Evolutionary conservation across 345 rosid species (phyloP), one percentile per base, ranked within the genome.

Genomic region (Eucalyptus caleyi): DNA sequence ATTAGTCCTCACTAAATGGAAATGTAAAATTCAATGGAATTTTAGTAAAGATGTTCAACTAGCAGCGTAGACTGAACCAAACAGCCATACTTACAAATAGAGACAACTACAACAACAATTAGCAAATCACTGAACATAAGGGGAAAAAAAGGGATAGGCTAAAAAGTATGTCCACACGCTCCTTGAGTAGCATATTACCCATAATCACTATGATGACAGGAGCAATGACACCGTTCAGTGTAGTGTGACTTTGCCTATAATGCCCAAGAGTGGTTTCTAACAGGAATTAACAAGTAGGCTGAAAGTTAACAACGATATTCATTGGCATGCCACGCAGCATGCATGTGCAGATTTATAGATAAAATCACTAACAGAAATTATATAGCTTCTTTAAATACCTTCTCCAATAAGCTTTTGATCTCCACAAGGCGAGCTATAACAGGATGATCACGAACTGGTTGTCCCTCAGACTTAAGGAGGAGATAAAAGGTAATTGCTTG

Each of bases 401-500:
- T 94, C 91, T 97, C 98, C 88, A 96, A 90, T 90, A 97, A 93
- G 87, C 93, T 90, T 90, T 95, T 96, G 91, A 96, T 93, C 92
- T 96, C 98, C 65, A 98, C 97, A 87, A 98, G 97, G 88, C 96
- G 99, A 89, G 95, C 94, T 87, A 98, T 95, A 89, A 97, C 96
- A 18, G 99, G 99, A 92, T 98, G 99, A 89, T 97, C 98, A 91
- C 95, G 95, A 89, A 97, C 95, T 56, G 97, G 94, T 85, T 93
- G 96, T 89, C 98, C 99, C 91, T 97, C 99, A 44, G 98, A 96
- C 92, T 97, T 98, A 90, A 97, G 97, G 90, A 97, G 98, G 89
- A 96, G 97, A 94, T 97, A 97, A 91, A 96, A 96, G 30, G 98
- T 94, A 90, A 98, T 98, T 82, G 97, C 94, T 92, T 98, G 99